Evolutionary conservation across 2,329 filamentous ascomycete species (phyloP).

Genomic region (Xylariales sp.): DNA sequence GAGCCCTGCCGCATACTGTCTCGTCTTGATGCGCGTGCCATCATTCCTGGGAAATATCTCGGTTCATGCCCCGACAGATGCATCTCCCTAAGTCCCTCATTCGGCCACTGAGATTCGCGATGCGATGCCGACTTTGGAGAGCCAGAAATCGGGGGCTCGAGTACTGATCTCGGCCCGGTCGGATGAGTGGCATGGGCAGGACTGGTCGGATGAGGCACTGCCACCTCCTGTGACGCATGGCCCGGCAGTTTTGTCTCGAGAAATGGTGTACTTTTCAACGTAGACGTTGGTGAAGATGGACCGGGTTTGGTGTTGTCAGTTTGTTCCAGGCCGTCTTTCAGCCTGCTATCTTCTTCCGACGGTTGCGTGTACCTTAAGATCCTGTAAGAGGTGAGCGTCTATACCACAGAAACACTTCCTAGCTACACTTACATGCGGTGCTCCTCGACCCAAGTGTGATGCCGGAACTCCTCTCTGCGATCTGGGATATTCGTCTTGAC

Average conservation of each 20-base stretch:
- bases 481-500: constrained; percentile 96
- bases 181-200: constrained; percentile 18
- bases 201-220: constrained; percentile 17
- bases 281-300: constrained; percentile 25
- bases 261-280: constrained; percentile 25
- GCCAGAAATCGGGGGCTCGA: constrained; percentile 6
- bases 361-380: constrained; percentile 22
- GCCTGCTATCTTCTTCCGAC: constrained; percentile 15
- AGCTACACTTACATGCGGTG: constrained; percentile 65
- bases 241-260: constrained; percentile 14
- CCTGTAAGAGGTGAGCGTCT: constrained; percentile 11
- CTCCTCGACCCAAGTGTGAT: constrained; percentile 82
- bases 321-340: constrained; percentile 19
- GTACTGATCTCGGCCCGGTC: constrained; percentile 22
- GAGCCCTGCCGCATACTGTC: constrained; percentile 37
- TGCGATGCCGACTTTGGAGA: constrained; percentile 17
- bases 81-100: constrained; percentile 33
- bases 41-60: constrained; percentile 66
- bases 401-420: not conserved
- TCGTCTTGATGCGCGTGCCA: constrained; percentile 46
- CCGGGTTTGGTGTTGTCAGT: constrained; percentile 11
- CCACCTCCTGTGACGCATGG: constrained; percentile 14
- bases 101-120: constrained; percentile 30
- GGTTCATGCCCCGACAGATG: constrained; percentile 59
- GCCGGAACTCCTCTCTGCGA: constrained; percentile 81